Base-by-base conservation (phyloP, 208 protist genomes). In the Trypanosoma mega region DNA sequence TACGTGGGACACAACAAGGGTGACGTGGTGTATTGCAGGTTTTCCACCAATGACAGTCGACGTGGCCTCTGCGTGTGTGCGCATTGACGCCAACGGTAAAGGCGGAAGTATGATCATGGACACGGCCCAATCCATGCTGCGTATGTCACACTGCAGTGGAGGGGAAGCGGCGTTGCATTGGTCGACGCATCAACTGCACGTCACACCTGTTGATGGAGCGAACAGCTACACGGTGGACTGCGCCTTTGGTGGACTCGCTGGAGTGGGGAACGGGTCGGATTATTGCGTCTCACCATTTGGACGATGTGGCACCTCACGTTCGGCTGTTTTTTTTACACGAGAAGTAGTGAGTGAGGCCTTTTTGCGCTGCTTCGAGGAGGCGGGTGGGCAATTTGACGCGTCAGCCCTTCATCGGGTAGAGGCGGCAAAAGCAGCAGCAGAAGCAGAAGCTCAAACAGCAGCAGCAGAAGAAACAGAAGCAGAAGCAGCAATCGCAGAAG, bases 231-330 rank as follows among this genome's bases (percentile, higher is more conserved):
- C 63, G 2, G 60, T 89, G 29, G 84, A 94, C 57, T 90, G 76
- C 60, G 82, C 80, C 9, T 90, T 90, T 75, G 88, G 82, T 26
- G 88, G 84, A 0, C 52, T 87, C 18, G 11, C 59, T 54, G 51
- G 44, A 16, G 46, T 20, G 11, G 44, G 52, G 6, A 26, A 53
- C 1, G 46, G 18, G 14, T 33, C 46, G 30, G 51, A 79, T 5
- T 85, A 83, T 47, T 82, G 78, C 31, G 82, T 94, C 14, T 94
- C 87, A 1, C 81, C 87, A 9, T 81, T 85, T 50, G 87, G 87
- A 30, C 74, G 79, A 1, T 88, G 81, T 57, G 76, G 66, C 0
- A 72, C 72, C 11, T 70, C 82, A 44, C 1, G 53, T 8, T 69
- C 63, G 7, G 79, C 72, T 5, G 30, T 67, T 2, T 67, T 80